Conservation (phyloP, 306 rosid species). For the Astragalus membranaceus region DNA sequence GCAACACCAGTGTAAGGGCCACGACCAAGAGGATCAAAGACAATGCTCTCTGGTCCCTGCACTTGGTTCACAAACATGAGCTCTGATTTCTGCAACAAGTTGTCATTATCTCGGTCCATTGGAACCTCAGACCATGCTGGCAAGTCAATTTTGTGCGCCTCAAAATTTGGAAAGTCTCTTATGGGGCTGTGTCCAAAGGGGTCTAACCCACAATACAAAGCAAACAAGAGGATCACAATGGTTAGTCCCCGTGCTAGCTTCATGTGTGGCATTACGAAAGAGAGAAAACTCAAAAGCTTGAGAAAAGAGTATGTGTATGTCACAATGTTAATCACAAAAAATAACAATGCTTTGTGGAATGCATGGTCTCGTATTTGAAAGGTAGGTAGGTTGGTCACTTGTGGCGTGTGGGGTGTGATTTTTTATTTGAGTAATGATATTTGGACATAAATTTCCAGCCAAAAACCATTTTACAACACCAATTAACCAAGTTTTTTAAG, state of each 20-base stretch:
- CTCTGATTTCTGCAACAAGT: slow-evolving; percentile 64
- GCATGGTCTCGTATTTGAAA: slow-evolving; percentile 1
- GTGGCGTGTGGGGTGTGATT: background rate
- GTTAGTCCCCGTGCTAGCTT: slow-evolving; percentile 17
- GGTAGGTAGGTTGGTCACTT: slow-evolving; percentile 11
- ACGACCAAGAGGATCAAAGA: slow-evolving; percentile 73
- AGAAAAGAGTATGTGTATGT: background rate
- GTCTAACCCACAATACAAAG: slow-evolving; percentile 65
- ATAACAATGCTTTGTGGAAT: background rate
- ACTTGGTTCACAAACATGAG: slow-evolving; percentile 67
- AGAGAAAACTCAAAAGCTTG: background rate
- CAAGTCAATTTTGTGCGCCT: slow-evolving; percentile 32
- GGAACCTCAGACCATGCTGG: slow-evolving; percentile 58
- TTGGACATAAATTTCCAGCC: too few relatives aligned
- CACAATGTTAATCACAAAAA: background rate
- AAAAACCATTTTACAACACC: too few relatives aligned
- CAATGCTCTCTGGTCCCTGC: slow-evolving; percentile 86
- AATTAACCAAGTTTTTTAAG: too few relatives aligned
- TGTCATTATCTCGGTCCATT: slow-evolving; percentile 40
- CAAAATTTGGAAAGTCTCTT: slow-evolving; percentile 50
- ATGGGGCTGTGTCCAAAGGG: slow-evolving; percentile 59
- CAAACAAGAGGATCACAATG: slow-evolving; percentile 27
- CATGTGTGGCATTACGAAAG: slow-evolving; percentile 21
- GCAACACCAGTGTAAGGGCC: slow-evolving; percentile 94
- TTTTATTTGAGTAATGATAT: too few relatives aligned